Evolutionary conservation across 2,329 filamentous ascomycete species (phyloP), one percentile per base, ranked within the genome.

Genomic region (Pochonia chlamydosporia): DNA sequence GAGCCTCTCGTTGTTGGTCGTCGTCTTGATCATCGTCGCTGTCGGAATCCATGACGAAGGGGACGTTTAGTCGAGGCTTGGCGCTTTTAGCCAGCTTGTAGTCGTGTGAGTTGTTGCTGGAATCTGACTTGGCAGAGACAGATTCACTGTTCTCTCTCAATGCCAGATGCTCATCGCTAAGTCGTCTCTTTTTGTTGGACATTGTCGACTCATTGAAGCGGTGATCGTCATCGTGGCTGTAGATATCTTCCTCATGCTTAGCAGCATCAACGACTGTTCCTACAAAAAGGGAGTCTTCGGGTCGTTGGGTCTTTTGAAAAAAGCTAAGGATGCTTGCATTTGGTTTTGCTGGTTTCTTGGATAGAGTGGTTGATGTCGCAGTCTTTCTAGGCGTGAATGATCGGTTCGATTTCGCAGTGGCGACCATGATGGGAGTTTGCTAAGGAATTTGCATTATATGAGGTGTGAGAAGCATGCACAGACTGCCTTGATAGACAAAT

Each of bases 281-380:
- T 0, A 73, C 63, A 54, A 87, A 85, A 9, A 86, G 73, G 18
- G 73, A 70, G 47, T 82, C 70, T 52, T 84, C 74, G 48, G 76
- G 69, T 44, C 78, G 76, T 33, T 80, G 76, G 0, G 79, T 73
- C 59, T 88, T 89, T 58, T 86, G 82, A 61, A 90, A 90, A 63
- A 89, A 90, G 52, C 67, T 88, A 13, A 89, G 66, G 26, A 89
- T 89, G 52, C 82, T 89, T 6, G 74, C 72, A 56, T 87, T 88
- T 1, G 70, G 68, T 33, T 68, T 69, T 18, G 57, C 55, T 3
- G 69, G 59, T 43, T 65, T 69, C 54, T 66, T 68, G n/a, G 58
- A 48, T 4, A 57, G 42, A 23, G 56, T 49, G 3, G 55, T 52
- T 18, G 48, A 41, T 3, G 56, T 48, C 10, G 49, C 43, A 13